Evolutionary conservation across 1,284 basidiomycete genomes (phyloP), one percentile per base, ranked within the genome.

Genomic region (Cryptococcus deneoformans): DNA sequence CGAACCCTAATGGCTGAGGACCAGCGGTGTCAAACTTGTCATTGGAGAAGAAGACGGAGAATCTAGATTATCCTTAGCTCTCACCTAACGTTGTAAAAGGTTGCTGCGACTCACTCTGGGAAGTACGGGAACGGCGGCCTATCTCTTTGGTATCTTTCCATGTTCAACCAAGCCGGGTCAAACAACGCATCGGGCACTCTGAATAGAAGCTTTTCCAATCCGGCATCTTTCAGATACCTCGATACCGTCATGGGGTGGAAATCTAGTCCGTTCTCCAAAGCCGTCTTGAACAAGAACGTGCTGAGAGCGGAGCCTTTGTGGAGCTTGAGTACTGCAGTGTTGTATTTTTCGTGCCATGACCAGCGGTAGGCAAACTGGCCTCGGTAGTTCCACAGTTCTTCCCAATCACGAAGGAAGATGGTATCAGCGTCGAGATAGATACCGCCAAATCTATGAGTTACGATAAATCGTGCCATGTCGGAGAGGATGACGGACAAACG

Each of bases 371-470:
- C 89, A 65, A 91, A 93, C 42, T 89, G 88, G 29, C 89, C 89
- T 64, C 86, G 85, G 85, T 87, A 91, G 24, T 88, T 88, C 88
- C 89, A 92, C 11, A 93, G 77, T 63, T 92, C 90, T 70, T 91
- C 89, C 90, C 90, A 93, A 70, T 93, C 90, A n/a, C 90, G 84
- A 11, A 93, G 77, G 64, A 93, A 84, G 54, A 93, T 82, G 5
- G 88, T 92, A 73, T 92, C 90, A 14, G 89, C 89, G 68, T 93
- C 90, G 51, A 93, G 83, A 70, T 92, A 93, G 46, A 88, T 87
- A 10, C 90, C 90, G 43, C 90, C 90, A 66, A 86, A 92, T 46
- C 89, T 86, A 77, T 92, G 87, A 57, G 88, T 90, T 10, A 92
- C 79, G 54, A 92, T 85, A 70, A 92, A 92, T 16, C 90, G 85